Percentiles rank a stretch among this genome's conserved stretches.
These are phyloP conservation scores for Trichosanthes truncata DNA, from an alignment of 306 rosid genomes.

Conservation along the genomic window DNA sequence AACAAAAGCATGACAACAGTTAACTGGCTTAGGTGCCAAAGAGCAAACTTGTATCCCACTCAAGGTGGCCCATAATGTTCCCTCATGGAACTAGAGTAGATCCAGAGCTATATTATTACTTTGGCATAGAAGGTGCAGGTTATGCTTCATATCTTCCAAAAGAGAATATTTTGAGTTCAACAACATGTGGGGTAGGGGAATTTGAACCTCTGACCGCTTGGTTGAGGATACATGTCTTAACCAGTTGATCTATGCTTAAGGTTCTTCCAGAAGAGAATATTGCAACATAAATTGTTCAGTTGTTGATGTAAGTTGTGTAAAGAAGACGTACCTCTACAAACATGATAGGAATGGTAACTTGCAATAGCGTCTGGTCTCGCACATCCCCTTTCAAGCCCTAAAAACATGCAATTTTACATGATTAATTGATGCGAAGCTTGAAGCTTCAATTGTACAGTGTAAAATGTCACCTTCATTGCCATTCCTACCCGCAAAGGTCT, in stretches of 20 bases:
- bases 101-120: neutral
- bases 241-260: neutral
- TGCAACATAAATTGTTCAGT: neutral
- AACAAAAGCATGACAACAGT: neutral
- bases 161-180: neutral
- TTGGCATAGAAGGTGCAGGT: neutral
- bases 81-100: neutral
- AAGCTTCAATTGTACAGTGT: neutral
- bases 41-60: neutral
- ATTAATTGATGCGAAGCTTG: neutral
- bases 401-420: constrained; percentile 9
- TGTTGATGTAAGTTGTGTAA: neutral
- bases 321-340: constrained; percentile 64
- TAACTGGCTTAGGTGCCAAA: neutral
- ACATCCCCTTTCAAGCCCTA: constrained; percentile 74
- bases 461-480: neutral
- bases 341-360: constrained; percentile 61
- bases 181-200: neutral
- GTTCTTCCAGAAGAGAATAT: neutral
- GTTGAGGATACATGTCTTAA: neutral
- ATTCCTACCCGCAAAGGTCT: neutral
- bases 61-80: neutral
- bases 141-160: neutral
- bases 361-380: constrained; percentile 62
- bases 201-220: no score